Evolutionary conservation across 1,139 yeast genomes (phyloP).

Genomic region (Kodamaea ohmeri): DNA sequence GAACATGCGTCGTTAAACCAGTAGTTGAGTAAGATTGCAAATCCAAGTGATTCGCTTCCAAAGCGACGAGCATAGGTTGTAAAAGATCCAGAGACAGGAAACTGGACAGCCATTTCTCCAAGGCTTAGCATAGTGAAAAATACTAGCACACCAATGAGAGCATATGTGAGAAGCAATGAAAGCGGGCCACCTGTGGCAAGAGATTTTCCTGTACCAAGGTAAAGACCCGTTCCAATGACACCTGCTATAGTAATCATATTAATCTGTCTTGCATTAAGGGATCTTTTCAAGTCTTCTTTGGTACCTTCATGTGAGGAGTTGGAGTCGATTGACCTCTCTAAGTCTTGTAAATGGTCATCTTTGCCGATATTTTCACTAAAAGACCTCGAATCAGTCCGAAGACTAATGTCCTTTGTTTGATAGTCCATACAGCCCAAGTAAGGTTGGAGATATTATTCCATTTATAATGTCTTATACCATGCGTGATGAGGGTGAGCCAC

Average conservation of each 20-base stretch:
- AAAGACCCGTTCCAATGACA: slow-evolving; percentile 66
- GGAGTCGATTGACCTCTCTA: slow-evolving; percentile 12
- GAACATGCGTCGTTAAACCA: slow-evolving; percentile 66
- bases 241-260: slow-evolving; percentile 69
- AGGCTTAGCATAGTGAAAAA: slow-evolving; percentile 57
- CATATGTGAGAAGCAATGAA: slow-evolving; percentile 55
- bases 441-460: not conserved
- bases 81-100: slow-evolving; percentile 64
- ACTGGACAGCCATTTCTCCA: slow-evolving; percentile 65
- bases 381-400: not conserved
- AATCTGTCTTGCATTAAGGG: slow-evolving; percentile 51
- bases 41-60: slow-evolving; percentile 61
- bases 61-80: slow-evolving; percentile 58
- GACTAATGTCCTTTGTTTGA: not conserved
- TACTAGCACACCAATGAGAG: slow-evolving; percentile 57
- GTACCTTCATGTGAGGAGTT: slow-evolving; percentile 11
- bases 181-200: slow-evolving; percentile 64
- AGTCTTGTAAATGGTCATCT: slow-evolving; percentile 8
- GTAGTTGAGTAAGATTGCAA: slow-evolving; percentile 59
- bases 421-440: not conserved
- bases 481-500: slow-evolving; percentile 3
- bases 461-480: not conserved
- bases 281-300: slow-evolving; percentile 36
- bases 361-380: not conserved
- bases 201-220: slow-evolving; percentile 62